Conservation (phyloP, 2,329 filamentous ascomycete genomes). For the Aspergillus tanneri region DNA sequence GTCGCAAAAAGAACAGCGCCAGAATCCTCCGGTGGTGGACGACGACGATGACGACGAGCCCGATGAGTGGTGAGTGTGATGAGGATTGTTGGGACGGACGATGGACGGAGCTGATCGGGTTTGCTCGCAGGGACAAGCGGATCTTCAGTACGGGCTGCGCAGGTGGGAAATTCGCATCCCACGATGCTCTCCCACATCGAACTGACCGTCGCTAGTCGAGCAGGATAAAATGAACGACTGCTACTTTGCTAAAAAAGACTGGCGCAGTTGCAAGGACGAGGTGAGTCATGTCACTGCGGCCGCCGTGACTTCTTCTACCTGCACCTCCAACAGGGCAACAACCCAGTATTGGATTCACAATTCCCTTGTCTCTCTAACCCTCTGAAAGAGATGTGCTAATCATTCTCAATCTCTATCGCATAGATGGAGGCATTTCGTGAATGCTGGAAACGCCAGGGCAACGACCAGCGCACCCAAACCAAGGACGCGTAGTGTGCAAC, state of each 20-base stretch:
- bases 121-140: slow-evolving; percentile 76
- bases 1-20: slow-evolving; percentile 55
- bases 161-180: slow-evolving; percentile 66
- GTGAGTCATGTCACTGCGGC: slow-evolving; percentile 52
- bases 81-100: slow-evolving; percentile 11
- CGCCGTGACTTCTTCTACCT: not conserved
- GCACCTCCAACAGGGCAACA: too few relatives aligned
- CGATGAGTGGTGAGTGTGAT: slow-evolving; percentile 75
- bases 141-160: slow-evolving; percentile 96
- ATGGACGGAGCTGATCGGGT: slow-evolving; percentile 2
- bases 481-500: slow-evolving; percentile 59
- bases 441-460: slow-evolving; percentile 89
- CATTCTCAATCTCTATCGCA: not conserved
- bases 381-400: not conserved
- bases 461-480: slow-evolving; percentile 75
- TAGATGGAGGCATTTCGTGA: slow-evolving; percentile 87
- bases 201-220: slow-evolving; percentile 60
- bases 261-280: slow-evolving; percentile 84
- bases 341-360: not conserved
- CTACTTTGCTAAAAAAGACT: slow-evolving; percentile 94
- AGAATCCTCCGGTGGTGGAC: slow-evolving; percentile 38
- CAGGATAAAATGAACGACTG: slow-evolving; percentile 91
- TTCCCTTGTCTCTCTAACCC: not conserved
- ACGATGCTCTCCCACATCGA: not conserved
- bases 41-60: slow-evolving; percentile 76